Evolutionary conservation across 2,329 filamentous ascomycete genomes (phyloP).

Genomic region (Pezicula carpinea): DNA sequence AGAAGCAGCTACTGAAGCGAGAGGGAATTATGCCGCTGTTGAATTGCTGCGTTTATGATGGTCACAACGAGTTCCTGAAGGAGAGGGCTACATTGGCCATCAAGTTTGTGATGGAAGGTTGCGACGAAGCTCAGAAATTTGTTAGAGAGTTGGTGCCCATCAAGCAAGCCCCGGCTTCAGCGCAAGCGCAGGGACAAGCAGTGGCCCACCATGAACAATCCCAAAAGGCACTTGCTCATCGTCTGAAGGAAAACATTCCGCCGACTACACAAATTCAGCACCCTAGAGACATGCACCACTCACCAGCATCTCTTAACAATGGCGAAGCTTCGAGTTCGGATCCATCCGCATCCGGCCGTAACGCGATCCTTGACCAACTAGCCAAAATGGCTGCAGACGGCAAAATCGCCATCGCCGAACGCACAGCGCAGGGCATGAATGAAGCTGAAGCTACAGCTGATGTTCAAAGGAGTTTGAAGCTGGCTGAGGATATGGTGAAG

Average conservation of each 20-base stretch:
- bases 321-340: background rate
- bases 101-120: conserved; percentile 77
- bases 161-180: conserved; percentile 20
- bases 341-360: background rate
- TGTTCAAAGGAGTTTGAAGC: background rate
- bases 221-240: background rate
- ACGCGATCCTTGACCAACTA: background rate
- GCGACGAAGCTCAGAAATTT: conserved; percentile 66
- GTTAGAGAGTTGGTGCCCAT: conserved; percentile 49
- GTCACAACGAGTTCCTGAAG: conserved; percentile 89
- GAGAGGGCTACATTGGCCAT: conserved; percentile 85
- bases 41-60: conserved; percentile 86
- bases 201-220: background rate
- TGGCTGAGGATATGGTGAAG: conserved; percentile 1
- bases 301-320: background rate
- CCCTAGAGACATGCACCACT: background rate
- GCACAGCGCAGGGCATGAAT: background rate
- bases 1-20: conserved; percentile 80
- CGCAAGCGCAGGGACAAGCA: conserved; percentile 11
- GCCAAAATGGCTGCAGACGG: conserved; percentile 1
- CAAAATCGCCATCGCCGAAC: background rate
- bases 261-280: background rate
- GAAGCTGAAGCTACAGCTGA: background rate
- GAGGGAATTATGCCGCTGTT: conserved; percentile 84
- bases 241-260: background rate